A percentile compares a stretch with the other conserved stretches of the same genome.
Conservation (phyloP, 345 rosid species). For the Salix koriyanagi region DNA sequence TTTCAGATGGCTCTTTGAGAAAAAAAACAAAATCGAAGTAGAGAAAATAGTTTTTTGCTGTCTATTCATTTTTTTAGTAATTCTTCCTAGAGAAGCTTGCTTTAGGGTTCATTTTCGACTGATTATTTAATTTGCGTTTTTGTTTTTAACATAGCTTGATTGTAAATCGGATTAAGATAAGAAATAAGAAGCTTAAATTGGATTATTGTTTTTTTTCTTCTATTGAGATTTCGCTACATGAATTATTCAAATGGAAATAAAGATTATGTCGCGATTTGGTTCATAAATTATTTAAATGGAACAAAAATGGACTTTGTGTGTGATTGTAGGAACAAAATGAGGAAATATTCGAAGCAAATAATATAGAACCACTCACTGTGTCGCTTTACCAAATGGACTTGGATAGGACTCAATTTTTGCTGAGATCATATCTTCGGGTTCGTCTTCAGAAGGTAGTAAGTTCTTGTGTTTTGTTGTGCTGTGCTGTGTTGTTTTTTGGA, state of each 20-base stretch:
- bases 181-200: neutral
- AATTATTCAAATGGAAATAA: neutral
- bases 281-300: neutral
- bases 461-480: neutral
- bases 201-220: neutral
- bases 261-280: neutral
- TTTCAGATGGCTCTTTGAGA: too few species aligned
- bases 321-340: conserved; percentile 51
- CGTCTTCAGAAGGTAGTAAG: conserved; percentile 68
- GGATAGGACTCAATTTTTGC: conserved; percentile 70
- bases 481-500: neutral
- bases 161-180: neutral
- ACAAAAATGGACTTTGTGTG: neutral
- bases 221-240: neutral
- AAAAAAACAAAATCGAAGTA: neutral
- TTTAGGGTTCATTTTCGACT: neutral
- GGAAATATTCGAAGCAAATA: conserved; percentile 37
- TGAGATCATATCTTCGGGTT: conserved; percentile 85
- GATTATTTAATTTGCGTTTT: neutral
- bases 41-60: neutral
- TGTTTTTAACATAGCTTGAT: neutral
- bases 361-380: conserved; percentile 56
- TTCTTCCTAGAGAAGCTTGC: neutral
- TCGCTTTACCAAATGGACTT: conserved; percentile 89
- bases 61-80: neutral